phyloP scores from a whole-genome alignment of 352 stramenopile genomes.

The Pythium oligandrum region DNA sequence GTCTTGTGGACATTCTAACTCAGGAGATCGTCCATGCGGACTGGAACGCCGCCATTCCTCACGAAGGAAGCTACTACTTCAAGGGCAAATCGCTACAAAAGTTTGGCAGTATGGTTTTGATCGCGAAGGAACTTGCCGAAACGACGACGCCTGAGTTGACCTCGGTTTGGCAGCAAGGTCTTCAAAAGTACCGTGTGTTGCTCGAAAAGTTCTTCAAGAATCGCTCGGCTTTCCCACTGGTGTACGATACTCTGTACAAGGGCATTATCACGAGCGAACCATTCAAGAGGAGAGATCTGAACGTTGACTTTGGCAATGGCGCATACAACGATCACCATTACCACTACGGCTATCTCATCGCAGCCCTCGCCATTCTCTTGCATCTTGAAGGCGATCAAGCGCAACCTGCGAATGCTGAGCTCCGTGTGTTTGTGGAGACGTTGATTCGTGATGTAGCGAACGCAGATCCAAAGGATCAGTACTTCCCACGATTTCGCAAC shows the following conservation, averaged over 20 bases:
- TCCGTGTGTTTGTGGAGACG: constrained; percentile 18
- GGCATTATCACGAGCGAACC: constrained; percentile 56
- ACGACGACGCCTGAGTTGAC: constrained; percentile 49
- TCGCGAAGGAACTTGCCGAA: constrained; percentile 52
- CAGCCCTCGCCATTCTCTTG: constrained; percentile 34
- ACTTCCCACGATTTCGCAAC: constrained; percentile 52
- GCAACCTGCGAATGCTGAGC: constrained; percentile 16
- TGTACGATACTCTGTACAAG: constrained; percentile 55
- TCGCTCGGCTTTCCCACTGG: constrained; percentile 12
- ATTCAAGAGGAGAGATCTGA: constrained; percentile 45
- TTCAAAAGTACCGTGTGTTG: constrained; percentile 40
- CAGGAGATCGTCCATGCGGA: constrained; percentile 62
- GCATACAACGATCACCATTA: constrained; percentile 80
- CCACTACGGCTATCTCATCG: constrained; percentile 72
- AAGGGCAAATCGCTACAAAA: constrained; percentile 79
- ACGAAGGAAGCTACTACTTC: constrained; percentile 81
- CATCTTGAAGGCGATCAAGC: constrained; percentile 23
- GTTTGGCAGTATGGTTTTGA: constrained; percentile 72
- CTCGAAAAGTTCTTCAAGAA: constrained; percentile 23
- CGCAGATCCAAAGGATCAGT: constrained; percentile 32
- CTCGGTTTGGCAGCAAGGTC: constrained; percentile 35
- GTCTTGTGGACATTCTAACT: constrained; percentile 26
- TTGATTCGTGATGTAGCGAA: constrained; percentile 56
- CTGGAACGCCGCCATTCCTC: constrained; percentile 44
- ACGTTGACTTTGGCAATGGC: constrained; percentile 68